phyloP scores from a whole-genome alignment of 176 grass and related monocot species.

The Thinopyrum elongatum region DNA sequence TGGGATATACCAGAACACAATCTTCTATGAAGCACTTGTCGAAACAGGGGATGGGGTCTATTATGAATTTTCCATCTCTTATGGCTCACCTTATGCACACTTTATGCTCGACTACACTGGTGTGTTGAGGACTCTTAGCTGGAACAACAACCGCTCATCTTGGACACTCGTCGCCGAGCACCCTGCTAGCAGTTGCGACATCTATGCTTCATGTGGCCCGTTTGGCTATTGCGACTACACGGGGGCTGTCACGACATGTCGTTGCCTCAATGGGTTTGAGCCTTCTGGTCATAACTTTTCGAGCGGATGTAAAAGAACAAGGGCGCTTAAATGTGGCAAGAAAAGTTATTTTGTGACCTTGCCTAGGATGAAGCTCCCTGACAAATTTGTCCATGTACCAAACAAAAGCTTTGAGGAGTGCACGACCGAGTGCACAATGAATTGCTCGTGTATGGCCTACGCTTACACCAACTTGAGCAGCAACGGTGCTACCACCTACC shows the following conservation, averaged over 20 bases:
- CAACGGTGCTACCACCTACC: not conserved
- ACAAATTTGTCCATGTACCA: slow-evolving; percentile 10
- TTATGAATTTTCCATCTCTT: not conserved
- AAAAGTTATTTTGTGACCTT: not conserved
- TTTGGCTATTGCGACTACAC: slow-evolving; percentile 33
- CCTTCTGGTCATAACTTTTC: not conserved
- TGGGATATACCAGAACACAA: no score
- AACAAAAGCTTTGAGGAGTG: slow-evolving; percentile 33
- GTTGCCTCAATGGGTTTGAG: slow-evolving; percentile 45
- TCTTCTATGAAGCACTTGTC: no score
- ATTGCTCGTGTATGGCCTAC: slow-evolving; percentile 51
- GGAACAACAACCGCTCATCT: not conserved
- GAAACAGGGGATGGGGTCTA: no score
- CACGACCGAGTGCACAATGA: slow-evolving; percentile 22
- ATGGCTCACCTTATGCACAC: not conserved
- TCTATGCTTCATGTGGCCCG: slow-evolving; percentile 23
- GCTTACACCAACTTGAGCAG: slow-evolving; percentile 22
- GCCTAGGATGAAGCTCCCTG: slow-evolving; percentile 36
- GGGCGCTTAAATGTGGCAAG: slow-evolving; percentile 11
- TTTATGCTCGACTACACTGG: slow-evolving; percentile 6
- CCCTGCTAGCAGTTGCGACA: not conserved
- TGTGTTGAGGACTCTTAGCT: not conserved
- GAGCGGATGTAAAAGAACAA: slow-evolving; percentile 25
- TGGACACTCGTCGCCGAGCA: no score
- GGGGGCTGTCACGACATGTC: not conserved